phyloP scores from a whole-genome alignment of 2,329 filamentous ascomycete genomes.

The Colletotrichum euphorbiae region DNA sequence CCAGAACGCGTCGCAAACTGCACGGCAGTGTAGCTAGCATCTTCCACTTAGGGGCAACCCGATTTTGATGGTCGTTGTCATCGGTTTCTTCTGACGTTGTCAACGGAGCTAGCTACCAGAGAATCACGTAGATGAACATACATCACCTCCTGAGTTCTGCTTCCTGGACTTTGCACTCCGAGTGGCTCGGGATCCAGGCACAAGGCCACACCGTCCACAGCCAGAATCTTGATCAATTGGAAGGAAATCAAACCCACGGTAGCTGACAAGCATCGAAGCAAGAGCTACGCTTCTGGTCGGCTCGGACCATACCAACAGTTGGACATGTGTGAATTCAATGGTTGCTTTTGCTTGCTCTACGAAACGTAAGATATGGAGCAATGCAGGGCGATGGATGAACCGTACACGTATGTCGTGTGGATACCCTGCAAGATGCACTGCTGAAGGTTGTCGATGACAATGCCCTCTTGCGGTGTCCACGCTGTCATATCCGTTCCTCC shows the following conservation, averaged over 20 bases:
- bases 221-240: too few species aligned
- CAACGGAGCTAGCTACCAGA: too few species aligned
- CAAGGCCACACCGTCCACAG: too few species aligned
- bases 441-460: conserved; percentile 7
- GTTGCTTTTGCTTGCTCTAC: conserved; percentile 1
- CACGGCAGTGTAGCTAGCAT: neutral
- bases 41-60: neutral
- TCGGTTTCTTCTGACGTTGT: too few species aligned
- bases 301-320: conserved; percentile 9
- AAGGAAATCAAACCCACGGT: neutral
- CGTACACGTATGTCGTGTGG: conserved; percentile 22
- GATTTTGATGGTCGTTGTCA: too few species aligned
- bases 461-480: neutral
- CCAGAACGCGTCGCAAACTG: neutral
- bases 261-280: neutral
- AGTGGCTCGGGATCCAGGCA: too few species aligned
- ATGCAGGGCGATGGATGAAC: conserved; percentile 15
- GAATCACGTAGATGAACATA: too few species aligned
- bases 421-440: conserved; percentile 7
- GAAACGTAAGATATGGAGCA: conserved; percentile 1
- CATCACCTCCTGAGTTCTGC: too few species aligned
- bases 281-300: neutral
- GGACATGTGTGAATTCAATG: conserved; percentile 30
- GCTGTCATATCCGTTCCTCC: too few species aligned
- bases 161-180: too few species aligned